A percentile compares a stretch with the other conserved stretches of the same genome.
These are phyloP conservation scores for Babesia ovata DNA, from an alignment of 169 alveolate genomes.

Conservation along the genomic window DNA sequence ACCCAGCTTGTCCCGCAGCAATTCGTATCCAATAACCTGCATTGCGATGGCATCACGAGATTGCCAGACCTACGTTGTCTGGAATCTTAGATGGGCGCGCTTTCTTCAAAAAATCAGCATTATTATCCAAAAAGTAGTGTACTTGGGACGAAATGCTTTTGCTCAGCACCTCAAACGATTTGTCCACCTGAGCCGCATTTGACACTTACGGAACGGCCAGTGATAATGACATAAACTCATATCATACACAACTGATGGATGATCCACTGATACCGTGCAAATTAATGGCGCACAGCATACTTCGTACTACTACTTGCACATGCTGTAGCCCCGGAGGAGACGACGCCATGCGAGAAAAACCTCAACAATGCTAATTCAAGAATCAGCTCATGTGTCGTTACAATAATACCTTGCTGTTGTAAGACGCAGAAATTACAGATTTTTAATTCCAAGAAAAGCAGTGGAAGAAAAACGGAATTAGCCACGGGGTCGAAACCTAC, in stretches of 20 bases:
- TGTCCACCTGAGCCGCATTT: constrained; percentile 32
- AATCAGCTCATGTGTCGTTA: too few relatives aligned
- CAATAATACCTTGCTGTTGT: too few relatives aligned
- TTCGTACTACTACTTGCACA: too few relatives aligned
- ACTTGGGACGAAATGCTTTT: constrained; percentile 56
- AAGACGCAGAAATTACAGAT: too few relatives aligned
- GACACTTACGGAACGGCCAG: neutral
- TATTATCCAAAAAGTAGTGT: constrained; percentile 38
- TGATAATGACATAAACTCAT: too few relatives aligned
- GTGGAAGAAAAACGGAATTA: neutral
- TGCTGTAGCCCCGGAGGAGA: too few relatives aligned
- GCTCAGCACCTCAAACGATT: constrained; percentile 51
- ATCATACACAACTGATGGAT: too few relatives aligned
- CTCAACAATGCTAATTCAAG: too few relatives aligned
- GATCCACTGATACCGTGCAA: too few relatives aligned
- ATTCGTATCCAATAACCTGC: constrained; percentile 54
- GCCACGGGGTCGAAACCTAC: neutral
- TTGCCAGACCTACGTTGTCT: constrained; percentile 19
- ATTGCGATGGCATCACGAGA: neutral
- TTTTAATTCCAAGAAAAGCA: neutral
- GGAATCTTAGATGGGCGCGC: constrained; percentile 55
- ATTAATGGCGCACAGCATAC: too few relatives aligned
- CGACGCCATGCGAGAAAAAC: too few relatives aligned
- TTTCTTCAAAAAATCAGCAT: constrained; percentile 40
- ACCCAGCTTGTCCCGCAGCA: constrained; percentile 35